Base-by-base conservation (phyloP, 441 rosid species). In the Raphanus hybrid region DNA sequence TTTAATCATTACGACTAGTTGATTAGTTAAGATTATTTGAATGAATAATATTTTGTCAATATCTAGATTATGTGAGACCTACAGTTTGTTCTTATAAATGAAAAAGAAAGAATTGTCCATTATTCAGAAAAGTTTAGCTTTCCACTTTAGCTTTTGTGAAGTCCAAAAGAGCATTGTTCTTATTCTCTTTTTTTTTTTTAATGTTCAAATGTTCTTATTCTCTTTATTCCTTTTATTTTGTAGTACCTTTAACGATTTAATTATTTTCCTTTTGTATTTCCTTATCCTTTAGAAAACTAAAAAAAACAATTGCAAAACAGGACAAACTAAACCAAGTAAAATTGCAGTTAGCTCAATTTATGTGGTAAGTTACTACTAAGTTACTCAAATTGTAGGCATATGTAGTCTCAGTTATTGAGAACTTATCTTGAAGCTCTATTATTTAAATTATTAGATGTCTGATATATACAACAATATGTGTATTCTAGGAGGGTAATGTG, bases 111-210 rank as follows among this genome's bases (percentile, higher is more conserved):
- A 64, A 65, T 29, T 52, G 67, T 65, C 52, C 16, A 65, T 43
- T 20, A 54, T 58, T 45, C 27, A 63, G 39, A 57, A 68, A 76
- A 66, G 57, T 16, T 34, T 5, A 34, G 39, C 39, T 34, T 1
- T 8, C 5, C 32, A 34, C 63, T 73, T 67, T 69, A 78, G 70
- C 76, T 77, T 77, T 57, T 65, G 12, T 66, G 73, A 23, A 72
- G 70, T 68, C 81, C 66, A 67, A 78, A 78, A 73, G 78, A 73
- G 58, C 2, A 67, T 62, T 74, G 66, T 78, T 78, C 78, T 41
- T 74, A 68, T 78, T 69, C 82, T 63, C 41, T 59, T 66, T 34
- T 2, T 12, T 4, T 37, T 45, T 41, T 6, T 34, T n/a, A n/a
- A 29, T 29, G 34, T 29, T 29, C 34, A 29, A 29, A 29, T 11